These are phyloP conservation scores for Fusarium denticulatum DNA, from an alignment of 2,329 filamentous ascomycete species.

Conservation along the genomic window DNA sequence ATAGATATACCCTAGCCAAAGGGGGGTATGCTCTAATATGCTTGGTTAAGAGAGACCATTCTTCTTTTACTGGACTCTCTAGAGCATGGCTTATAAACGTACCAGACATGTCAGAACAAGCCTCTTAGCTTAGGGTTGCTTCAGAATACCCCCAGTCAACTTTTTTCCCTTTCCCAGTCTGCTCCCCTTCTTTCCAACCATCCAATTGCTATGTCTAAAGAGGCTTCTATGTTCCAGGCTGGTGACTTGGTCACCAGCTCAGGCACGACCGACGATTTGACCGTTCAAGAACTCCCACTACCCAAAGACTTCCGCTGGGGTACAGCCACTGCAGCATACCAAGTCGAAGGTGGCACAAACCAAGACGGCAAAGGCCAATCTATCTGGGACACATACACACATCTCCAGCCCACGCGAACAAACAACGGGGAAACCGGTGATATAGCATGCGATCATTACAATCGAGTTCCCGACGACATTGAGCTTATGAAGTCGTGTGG, in stretches of 20 bases:
- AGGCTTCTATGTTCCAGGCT: background rate
- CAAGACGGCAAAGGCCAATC: slow-evolving; percentile 50
- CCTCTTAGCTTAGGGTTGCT: background rate
- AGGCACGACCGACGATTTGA: background rate
- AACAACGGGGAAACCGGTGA: slow-evolving; percentile 53
- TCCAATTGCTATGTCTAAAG: background rate
- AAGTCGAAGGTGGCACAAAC: slow-evolving; percentile 50
- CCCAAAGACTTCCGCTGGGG: slow-evolving; percentile 50
- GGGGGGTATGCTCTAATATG: background rate
- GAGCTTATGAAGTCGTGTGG: slow-evolving; percentile 64
- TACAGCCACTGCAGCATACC: slow-evolving; percentile 50
- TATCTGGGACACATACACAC: slow-evolving; percentile 40
- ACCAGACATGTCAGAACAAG: background rate
- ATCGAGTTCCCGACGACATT: slow-evolving; percentile 59
- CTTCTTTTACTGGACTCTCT: too few species aligned
- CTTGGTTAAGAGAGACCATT: too few species aligned
- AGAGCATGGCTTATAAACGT: too few species aligned
- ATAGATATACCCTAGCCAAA: too few species aligned
- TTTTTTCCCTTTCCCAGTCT: too few species aligned
- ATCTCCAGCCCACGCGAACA: slow-evolving; percentile 3
- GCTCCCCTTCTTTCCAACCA: background rate
- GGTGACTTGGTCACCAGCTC: background rate
- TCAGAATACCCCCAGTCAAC: background rate
- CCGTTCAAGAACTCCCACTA: slow-evolving; percentile 32
- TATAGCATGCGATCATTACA: slow-evolving; percentile 53